A percentile compares a stretch with the other conserved stretches of the same genome.
Conservation (phyloP, 192 early-diverging fungal species). For the Chytriomyces sp. region DNA sequence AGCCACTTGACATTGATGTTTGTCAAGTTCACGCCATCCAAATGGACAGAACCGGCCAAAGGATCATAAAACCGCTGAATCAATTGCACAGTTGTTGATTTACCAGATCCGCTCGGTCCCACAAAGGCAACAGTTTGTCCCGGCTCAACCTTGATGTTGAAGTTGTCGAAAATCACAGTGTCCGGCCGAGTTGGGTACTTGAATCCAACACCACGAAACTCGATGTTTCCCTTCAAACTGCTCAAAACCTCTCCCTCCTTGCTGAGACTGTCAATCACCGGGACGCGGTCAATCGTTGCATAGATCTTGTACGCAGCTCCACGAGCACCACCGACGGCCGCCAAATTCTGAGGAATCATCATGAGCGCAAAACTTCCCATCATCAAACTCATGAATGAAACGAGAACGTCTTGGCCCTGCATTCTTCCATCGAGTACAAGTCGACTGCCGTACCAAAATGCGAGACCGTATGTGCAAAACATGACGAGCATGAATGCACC, state of each 20-base stretch:
- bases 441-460: slow-evolving; percentile 83
- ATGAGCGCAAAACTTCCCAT: slow-evolving; percentile 54
- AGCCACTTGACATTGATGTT: slow-evolving; percentile 75
- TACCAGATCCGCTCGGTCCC: slow-evolving; percentile 74
- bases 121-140: slow-evolving; percentile 72
- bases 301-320: slow-evolving; percentile 58
- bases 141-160: slow-evolving; percentile 61
- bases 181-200: slow-evolving; percentile 68
- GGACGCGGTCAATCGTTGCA: slow-evolving; percentile 54
- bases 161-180: slow-evolving; percentile 53
- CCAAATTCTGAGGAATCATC: slow-evolving; percentile 41
- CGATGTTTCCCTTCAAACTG: slow-evolving; percentile 44
- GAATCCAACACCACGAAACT: slow-evolving; percentile 50
- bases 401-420: slow-evolving; percentile 53
- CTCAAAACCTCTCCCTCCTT: slow-evolving; percentile 41
- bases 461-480: slow-evolving; percentile 77
- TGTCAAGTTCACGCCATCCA: slow-evolving; percentile 67
- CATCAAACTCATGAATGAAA: slow-evolving; percentile 51
- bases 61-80: slow-evolving; percentile 78
- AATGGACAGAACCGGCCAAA: slow-evolving; percentile 52
- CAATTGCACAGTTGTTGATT: slow-evolving; percentile 60
- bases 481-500: slow-evolving; percentile 78
- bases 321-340: slow-evolving; percentile 43
- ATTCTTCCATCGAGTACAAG: slow-evolving; percentile 57
- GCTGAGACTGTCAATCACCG: slow-evolving; percentile 50